Evolutionary conservation across 805 yeast species (phyloP), one percentile per base, ranked within the genome.

Genomic region (Saitoella complicata): DNA sequence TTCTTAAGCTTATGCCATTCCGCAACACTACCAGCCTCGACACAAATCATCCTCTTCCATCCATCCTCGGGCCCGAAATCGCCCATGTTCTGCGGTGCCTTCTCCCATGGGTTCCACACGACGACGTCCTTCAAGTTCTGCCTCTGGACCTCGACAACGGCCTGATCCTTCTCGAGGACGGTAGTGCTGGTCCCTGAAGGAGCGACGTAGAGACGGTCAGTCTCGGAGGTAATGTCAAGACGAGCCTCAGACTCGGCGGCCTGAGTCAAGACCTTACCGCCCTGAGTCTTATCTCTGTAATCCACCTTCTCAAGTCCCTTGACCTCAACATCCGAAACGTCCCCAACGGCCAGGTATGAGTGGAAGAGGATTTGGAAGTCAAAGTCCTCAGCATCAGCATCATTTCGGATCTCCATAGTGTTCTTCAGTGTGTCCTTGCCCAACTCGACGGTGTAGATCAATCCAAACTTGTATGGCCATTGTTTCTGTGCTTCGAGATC

Each of bases 61-160:
- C 95, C 97, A 44, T 64, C 61, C 59, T 82, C 84, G 42, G 97
- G 98, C 54, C 70, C 72, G 56, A 88, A 91, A 64, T 91, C 98
- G 38, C 68, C 78, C 88, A 91, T 83, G 1, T 80, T 78, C 29
- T 65, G 68, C n/a, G 91, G 74, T 60, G 81, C 83, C 46, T 80
- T 71, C 52, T 73, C 68, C 98, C 97, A 91, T 35, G 98, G 98
- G 62, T 91, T 91, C 98, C 98, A 91, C 45, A 91, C 96, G 41
- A 91, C 97, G 50, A 35, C 38, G 5, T 72, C 67, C 51, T 21
- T 21, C 21, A 21, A 21, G 21, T 21, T 21, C 21, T 21, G 21
- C 21, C 21, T 21, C 4, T 21, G 21, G 21, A 21, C 21, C 21
- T 21, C 21, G 21, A 21, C 21, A 4, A 21, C 21, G 4, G 21